Conservation (phyloP, 2,329 filamentous ascomycete species). For the Lecanoromycetidae sp. region DNA sequence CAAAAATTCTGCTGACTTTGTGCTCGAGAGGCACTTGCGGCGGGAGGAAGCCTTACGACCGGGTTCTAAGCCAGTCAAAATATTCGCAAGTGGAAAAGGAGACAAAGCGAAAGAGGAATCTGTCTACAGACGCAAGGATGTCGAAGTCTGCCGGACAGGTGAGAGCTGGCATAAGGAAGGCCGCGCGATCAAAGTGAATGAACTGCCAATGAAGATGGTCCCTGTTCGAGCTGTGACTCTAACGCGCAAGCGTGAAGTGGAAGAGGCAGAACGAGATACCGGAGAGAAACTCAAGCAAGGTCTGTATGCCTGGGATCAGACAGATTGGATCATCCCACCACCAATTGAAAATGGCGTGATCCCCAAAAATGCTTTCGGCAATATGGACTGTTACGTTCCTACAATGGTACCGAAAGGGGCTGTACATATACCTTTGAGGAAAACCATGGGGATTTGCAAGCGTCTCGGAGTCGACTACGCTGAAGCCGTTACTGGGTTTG, state of each 20-base stretch:
- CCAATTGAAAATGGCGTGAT: slow-evolving; percentile 77
- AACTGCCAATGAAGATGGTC: slow-evolving; percentile 69
- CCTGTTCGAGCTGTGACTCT: slow-evolving; percentile 84
- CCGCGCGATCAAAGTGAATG: slow-evolving; percentile 55
- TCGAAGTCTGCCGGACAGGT: slow-evolving; percentile 74
- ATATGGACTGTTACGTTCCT: slow-evolving; percentile 82
- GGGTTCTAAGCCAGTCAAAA: slow-evolving; percentile 55
- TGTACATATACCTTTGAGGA: slow-evolving; percentile 67
- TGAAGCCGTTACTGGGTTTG: slow-evolving; percentile 90
- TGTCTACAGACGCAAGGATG: slow-evolving; percentile 67
- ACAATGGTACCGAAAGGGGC: slow-evolving; percentile 85
- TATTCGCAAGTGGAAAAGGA: slow-evolving; percentile 65
- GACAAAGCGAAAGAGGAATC: slow-evolving; percentile 62
- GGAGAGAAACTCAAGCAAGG: slow-evolving; percentile 80
- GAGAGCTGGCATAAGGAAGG: slow-evolving; percentile 99
- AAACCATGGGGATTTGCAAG: slow-evolving; percentile 68
- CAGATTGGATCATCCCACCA: slow-evolving; percentile 86
- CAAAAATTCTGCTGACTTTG: slow-evolving; percentile 73
- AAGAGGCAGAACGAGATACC: slow-evolving; percentile 66
- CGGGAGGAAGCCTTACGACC: slow-evolving; percentile 78
- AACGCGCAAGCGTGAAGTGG: slow-evolving; percentile 75
- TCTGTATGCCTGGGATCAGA: slow-evolving; percentile 71
- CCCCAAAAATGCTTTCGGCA: slow-evolving; percentile 88
- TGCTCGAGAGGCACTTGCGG: slow-evolving; percentile 73
- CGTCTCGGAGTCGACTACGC: slow-evolving; percentile 77